Base-by-base conservation (phyloP, 2,329 filamentous ascomycete species). In the Aaosphaeria arxii region DNA sequence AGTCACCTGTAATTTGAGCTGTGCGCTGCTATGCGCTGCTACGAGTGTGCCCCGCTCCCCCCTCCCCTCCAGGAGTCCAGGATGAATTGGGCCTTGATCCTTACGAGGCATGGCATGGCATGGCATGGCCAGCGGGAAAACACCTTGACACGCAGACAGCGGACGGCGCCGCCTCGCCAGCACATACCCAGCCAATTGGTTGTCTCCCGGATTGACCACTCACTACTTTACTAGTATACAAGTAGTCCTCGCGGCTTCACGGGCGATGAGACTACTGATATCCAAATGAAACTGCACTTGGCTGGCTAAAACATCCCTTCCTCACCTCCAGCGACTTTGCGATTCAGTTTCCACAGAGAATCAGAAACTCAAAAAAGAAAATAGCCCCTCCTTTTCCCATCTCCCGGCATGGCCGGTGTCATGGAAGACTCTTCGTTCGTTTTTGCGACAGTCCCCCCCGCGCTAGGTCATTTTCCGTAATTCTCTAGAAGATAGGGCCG, bases 391-490 rank as follows among this genome's bases (percentile, higher is more conserved):
- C 44, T 42, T 32, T 36, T 36, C 13, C 13, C 13, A 11, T 36
- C 9, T 13, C 9, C 33, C 33, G 9, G 5, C 29, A 38, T 44
- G 11, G 46, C 28, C 36, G 42, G 38, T 45, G 39, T 49, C 43
- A 50, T 44, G 40, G 33, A 31, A 48, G 40, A 50, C 53, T 54
- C 58, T 57, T 57, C 53, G 42, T 43, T 57, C 57, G 42, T 51
- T 57, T 59, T 58, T 64, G 49, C 45, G 39, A 49, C 49, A 53
- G 47, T 51, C 58, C 65, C 17, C 41, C 62, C 63, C 65, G 61
- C 67, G 61, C 67, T 70, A 70, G 58, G 47, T 58, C 57, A 44
- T 50, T 62, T 66, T 46, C 54, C 57, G 58, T 57, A 58, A 59
- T 59, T 48, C 59, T 68, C 60, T 62, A 62, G 64, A 66, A 59